Conservation (phyloP, 2,329 filamentous ascomycete genomes). For the Stachybotrys chartarum region DNA sequence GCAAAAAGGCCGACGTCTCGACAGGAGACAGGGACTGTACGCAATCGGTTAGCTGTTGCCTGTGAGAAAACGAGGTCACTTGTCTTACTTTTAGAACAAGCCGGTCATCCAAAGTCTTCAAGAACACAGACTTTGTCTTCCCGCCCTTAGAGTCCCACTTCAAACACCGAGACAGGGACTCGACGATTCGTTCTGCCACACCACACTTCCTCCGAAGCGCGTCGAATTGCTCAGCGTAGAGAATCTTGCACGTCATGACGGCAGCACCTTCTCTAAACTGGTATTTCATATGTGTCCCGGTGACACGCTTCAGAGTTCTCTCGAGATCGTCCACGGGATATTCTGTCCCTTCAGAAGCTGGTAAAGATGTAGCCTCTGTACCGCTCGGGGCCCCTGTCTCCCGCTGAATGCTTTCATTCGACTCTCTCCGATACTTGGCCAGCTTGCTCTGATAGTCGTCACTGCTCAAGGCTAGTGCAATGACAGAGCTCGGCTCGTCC, state of each 20-base stretch:
- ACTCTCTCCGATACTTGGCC: constrained; percentile 52
- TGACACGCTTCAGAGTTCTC: constrained; percentile 73
- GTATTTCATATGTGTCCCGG: constrained; percentile 91
- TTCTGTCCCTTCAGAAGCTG: constrained; percentile 27
- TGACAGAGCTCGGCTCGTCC: constrained; percentile 93
- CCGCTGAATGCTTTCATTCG: constrained; percentile 32
- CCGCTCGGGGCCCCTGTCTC: constrained; percentile 23
- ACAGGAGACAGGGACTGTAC: constrained; percentile 74
- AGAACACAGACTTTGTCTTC: constrained; percentile 94
- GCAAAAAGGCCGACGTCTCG: constrained; percentile 88
- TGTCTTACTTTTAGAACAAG: constrained; percentile 69
- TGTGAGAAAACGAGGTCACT: too few relatives aligned
- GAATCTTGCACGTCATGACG: constrained; percentile 95
- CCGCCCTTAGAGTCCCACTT: constrained; percentile 98
- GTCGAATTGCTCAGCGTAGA: constrained; percentile 97
- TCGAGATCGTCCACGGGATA: constrained; percentile 62
- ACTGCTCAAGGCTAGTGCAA: constrained; percentile 85
- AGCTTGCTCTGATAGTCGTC: constrained; percentile 82
- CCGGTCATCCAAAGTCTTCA: constrained; percentile 92
- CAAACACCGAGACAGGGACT: constrained; percentile 87
- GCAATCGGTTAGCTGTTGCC: constrained; percentile 6
- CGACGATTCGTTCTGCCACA: constrained; percentile 86
- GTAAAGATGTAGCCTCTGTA: constrained; percentile 19
- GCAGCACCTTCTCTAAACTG: constrained; percentile 92
- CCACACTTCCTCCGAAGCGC: constrained; percentile 89